Conservation (phyloP, 352 stramenopile species). For the Phytophthora crassamura region DNA sequence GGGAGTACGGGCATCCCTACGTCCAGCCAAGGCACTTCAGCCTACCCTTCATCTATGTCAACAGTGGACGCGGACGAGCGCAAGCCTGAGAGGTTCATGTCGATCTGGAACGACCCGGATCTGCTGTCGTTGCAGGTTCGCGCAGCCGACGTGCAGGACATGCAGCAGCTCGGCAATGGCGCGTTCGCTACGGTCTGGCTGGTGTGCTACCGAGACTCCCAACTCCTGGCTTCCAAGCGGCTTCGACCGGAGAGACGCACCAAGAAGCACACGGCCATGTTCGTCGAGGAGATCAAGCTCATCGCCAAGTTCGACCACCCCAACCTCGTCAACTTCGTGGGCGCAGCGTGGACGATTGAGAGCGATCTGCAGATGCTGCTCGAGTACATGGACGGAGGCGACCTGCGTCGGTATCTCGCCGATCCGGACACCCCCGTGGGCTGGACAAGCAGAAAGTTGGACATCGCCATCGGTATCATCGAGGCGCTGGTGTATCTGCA, state of each 20-base stretch:
- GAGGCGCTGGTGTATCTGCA: conserved; percentile 55
- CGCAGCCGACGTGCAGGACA: conserved; percentile 32
- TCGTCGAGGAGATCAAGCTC: conserved; percentile 56
- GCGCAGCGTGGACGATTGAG: conserved; percentile 52
- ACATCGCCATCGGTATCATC: conserved; percentile 47
- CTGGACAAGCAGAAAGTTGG: conserved; percentile 36
- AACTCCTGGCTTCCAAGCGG: conserved; percentile 40
- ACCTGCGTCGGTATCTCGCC: conserved; percentile 40
- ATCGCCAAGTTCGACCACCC: conserved; percentile 53
- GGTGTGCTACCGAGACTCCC: conserved; percentile 29
- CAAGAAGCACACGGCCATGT: conserved; percentile 38
- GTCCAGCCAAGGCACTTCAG: conserved; percentile 8
- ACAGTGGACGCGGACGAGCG: conserved; percentile 12
- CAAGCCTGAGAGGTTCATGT: conserved; percentile 15
- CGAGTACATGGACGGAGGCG: conserved; percentile 55
- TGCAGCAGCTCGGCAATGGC: conserved; percentile 33
- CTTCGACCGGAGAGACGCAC: conserved; percentile 27
- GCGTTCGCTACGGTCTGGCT: conserved; percentile 40
- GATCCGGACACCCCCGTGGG: background rate
- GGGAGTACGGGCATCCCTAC: conserved; percentile 25
- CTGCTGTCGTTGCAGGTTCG: conserved; percentile 36
- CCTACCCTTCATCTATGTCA: conserved; percentile 13
- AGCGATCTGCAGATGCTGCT: conserved; percentile 51
- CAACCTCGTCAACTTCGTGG: conserved; percentile 50
- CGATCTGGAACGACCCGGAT: conserved; percentile 40